phyloP scores from a whole-genome alignment of 495 filamentous ascomycete species.

The Penicillium chermesinum region DNA sequence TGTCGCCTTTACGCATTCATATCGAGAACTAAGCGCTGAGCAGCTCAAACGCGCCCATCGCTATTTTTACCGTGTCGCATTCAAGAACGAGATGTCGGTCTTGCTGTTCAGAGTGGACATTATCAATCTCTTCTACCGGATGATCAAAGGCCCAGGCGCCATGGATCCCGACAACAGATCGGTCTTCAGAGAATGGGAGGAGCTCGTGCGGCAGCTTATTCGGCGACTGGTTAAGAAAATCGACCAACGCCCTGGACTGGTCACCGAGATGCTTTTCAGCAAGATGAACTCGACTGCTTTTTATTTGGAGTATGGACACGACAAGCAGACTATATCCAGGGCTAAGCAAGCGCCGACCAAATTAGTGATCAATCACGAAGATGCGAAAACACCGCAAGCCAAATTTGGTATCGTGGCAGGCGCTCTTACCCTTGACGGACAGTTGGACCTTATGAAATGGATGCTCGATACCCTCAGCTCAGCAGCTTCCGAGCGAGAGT shows the following conservation, averaged over 20 bases:
- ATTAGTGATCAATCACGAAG: slow-evolving; percentile 65
- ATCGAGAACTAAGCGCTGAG: slow-evolving; percentile 69
- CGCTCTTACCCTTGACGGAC: slow-evolving; percentile 69
- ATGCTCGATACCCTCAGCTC: slow-evolving; percentile 62
- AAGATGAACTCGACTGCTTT: slow-evolving; percentile 79
- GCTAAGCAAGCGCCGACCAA: slow-evolving; percentile 60
- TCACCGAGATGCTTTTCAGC: slow-evolving; percentile 88
- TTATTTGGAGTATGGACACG: slow-evolving; percentile 86
- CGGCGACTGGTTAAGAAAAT: slow-evolving; percentile 73
- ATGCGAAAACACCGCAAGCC: slow-evolving; percentile 56
- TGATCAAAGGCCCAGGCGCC: slow-evolving; percentile 86
- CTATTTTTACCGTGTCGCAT: slow-evolving; percentile 90
- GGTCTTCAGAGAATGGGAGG: slow-evolving; percentile 85
- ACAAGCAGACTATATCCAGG: slow-evolving; percentile 64
- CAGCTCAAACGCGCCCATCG: slow-evolving; percentile 93
- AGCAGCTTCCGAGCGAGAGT: slow-evolving; percentile 67
- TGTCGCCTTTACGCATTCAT: slow-evolving; percentile 71
- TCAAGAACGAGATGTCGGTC: slow-evolving; percentile 86
- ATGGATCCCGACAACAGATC: slow-evolving; percentile 58
- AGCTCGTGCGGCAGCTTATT: slow-evolving; percentile 75
- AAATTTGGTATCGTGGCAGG: slow-evolving; percentile 76
- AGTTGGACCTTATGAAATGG: slow-evolving; percentile 74
- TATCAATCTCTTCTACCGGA: slow-evolving; percentile 76
- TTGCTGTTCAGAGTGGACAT: slow-evolving; percentile 89
- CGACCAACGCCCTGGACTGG: slow-evolving; percentile 72